Evolutionary conservation across 306 rosid species (phyloP), one percentile per base, ranked within the genome.

Genomic region (Gleditsia sinensis): DNA sequence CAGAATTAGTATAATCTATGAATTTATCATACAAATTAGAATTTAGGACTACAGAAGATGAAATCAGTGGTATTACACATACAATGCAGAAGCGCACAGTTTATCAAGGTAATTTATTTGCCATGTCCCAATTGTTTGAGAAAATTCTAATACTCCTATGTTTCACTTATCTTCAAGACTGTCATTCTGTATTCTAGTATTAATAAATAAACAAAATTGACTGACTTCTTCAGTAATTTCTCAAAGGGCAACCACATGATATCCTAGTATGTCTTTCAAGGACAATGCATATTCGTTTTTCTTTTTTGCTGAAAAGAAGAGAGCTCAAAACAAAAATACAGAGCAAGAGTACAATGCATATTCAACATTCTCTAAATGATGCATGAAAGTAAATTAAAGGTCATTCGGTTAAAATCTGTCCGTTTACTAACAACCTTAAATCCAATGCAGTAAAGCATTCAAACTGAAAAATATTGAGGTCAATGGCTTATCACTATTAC

Each of bases 1-100:
- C 14, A 63, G 55, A 39, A 60, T 91, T 75, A 85, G 86, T 39
- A 66, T 25, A 78, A 68, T 27, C 64, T 60, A 74, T 28, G 42
- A 67, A 45, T 69, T 34, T n/a, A n/a, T n/a, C n/a, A n/a, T n/a
- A n/a, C n/a, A n/a, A n/a, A n/a, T n/a, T n/a, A n/a, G n/a, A 71
- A 62, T 21, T 58, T 28, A 36, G 32, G 49, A 58, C 9, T 10
- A 54, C 24, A 45, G 9, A 36, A 17, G 33, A 45, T 24, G 63
- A 39, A 56, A 42, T 27, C 1, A 10, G 23, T 13, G 36, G 23
- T 51, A 17, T 51, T 27, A 43, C 23, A 50, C 49, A 48, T 24
- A 40, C 27, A 61, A 56, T 48, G 50, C 61, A 57, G 55, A 48
- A 48, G 32, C 9, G 71, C 32, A 34, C 45, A 43, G 56, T 24